These are phyloP conservation scores for Boletus bicolor DNA, from an alignment of 768 basidiomycete genomes.

Conservation along the genomic window DNA sequence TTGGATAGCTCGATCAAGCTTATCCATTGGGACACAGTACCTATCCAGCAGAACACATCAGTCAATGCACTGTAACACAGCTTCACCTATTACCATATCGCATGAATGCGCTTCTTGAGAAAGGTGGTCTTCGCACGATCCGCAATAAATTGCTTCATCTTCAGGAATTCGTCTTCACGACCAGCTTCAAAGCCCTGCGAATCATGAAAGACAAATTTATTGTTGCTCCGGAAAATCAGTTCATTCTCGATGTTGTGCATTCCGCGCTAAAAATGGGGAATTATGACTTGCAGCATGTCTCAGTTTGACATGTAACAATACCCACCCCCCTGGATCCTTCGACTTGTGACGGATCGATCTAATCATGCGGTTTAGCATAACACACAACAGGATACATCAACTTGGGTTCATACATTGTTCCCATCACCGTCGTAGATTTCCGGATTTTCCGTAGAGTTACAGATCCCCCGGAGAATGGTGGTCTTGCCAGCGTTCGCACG, in stretches of 20 bases:
- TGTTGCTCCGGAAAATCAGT: conserved; percentile 1
- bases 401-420: background rate
- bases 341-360: conserved; percentile 3
- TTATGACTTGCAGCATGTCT: too few species aligned
- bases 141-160: conserved; percentile 2
- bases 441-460: background rate
- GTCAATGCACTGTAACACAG: background rate
- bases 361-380: background rate
- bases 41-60: background rate
- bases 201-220: conserved; percentile 4
- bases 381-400: background rate
- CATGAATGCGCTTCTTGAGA: conserved; percentile 7
- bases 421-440: conserved; percentile 4
- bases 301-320: background rate
- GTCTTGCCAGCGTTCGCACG: conserved; percentile 9
- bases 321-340: background rate
- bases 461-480: conserved; percentile 4
- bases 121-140: background rate
- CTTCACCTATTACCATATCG: conserved; percentile 1
- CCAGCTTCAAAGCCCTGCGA: conserved; percentile 8
- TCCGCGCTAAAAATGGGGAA: background rate
- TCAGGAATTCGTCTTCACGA: background rate
- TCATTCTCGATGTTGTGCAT: background rate
- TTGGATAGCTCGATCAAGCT: background rate
- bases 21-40: conserved; percentile 10